Conservation (phyloP, 805 yeast species). For the Metschnikowia drakensbergensis region DNA sequence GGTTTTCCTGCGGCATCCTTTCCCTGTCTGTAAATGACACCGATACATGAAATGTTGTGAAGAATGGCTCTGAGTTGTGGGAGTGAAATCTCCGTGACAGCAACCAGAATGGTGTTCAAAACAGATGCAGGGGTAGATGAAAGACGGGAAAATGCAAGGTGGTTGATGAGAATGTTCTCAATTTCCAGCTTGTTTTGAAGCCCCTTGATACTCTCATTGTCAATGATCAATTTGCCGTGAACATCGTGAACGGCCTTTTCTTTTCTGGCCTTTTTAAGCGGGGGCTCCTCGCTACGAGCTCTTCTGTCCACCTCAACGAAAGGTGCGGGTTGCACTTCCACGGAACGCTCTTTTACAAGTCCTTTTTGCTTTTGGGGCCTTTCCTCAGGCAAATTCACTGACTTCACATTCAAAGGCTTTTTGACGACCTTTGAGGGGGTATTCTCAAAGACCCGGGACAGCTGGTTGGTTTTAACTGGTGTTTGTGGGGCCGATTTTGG, state of each 20-base stretch:
- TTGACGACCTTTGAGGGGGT: constrained; percentile 6
- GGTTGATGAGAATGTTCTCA: constrained; percentile 68
- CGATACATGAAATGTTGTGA: constrained; percentile 55
- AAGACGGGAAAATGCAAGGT: constrained; percentile 84
- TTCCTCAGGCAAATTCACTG: constrained; percentile 21
- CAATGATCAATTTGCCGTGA: constrained; percentile 26
- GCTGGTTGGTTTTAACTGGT: not conserved
- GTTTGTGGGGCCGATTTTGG: not conserved
- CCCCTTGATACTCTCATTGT: constrained; percentile 20
- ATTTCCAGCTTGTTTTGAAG: constrained; percentile 48
- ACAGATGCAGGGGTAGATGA: constrained; percentile 82
- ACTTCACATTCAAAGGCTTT: constrained; percentile 26
- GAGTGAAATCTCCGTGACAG: constrained; percentile 44
- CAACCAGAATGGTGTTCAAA: constrained; percentile 58
- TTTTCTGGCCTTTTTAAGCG: constrained; percentile 18
- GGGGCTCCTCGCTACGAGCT: constrained; percentile 37
- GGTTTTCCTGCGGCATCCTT: constrained; percentile 97
- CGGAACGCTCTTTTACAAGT: not conserved
- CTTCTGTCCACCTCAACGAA: constrained; percentile 14
- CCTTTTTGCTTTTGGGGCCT: constrained; percentile 2
- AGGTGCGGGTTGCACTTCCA: not conserved
- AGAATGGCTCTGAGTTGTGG: constrained; percentile 44
- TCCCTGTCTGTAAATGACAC: constrained; percentile 85
- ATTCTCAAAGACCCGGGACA: not conserved
- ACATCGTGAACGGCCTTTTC: constrained; percentile 17